A percentile compares a stretch with the other conserved stretches of the same genome.
Evolutionary conservation across 331 rosid species (phyloP).

Genomic region (Malus hybrid): DNA sequence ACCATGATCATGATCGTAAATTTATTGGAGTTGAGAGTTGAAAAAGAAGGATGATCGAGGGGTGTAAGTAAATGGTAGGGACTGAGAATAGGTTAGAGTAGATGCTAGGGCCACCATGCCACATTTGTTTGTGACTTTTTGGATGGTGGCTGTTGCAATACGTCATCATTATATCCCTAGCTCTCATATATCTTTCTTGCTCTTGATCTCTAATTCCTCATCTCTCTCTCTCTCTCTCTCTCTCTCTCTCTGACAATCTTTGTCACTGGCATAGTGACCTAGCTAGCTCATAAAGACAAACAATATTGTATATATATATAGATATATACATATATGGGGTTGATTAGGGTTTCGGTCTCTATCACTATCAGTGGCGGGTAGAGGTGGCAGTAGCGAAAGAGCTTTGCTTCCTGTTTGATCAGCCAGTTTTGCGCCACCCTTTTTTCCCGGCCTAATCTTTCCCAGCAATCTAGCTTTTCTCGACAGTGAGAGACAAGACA

Average conservation of each 20-base stretch:
- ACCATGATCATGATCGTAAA: constrained; percentile 11
- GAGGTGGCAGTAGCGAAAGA: constrained; percentile 23
- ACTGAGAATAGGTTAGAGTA: constrained; percentile 24
- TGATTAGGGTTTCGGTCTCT: constrained; percentile 21
- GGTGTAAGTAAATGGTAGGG: constrained; percentile 37
- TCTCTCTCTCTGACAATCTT: not conserved
- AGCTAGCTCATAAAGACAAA: too few relatives aligned
- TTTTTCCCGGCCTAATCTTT: constrained; percentile 45
- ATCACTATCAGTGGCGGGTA: constrained; percentile 51
- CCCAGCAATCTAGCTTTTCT: constrained; percentile 55
- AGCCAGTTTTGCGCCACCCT: constrained; percentile 41
- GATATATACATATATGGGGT: not conserved
- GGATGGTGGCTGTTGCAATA: constrained; percentile 49
- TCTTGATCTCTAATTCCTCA: not conserved
- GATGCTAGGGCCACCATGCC: constrained; percentile 35
- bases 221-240: not conserved
- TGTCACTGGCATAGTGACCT: not conserved
- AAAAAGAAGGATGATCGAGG: constrained; percentile 9
- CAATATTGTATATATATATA: not conserved
- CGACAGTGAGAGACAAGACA: constrained; percentile 29
- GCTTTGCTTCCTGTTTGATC: constrained; percentile 19
- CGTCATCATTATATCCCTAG: constrained; percentile 41
- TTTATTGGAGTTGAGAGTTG: constrained; percentile 30
- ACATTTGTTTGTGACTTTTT: constrained; percentile 23
- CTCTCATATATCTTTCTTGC: not conserved